phyloP scores from a whole-genome alignment of 331 rosid species.

The Ulmus americana region DNA sequence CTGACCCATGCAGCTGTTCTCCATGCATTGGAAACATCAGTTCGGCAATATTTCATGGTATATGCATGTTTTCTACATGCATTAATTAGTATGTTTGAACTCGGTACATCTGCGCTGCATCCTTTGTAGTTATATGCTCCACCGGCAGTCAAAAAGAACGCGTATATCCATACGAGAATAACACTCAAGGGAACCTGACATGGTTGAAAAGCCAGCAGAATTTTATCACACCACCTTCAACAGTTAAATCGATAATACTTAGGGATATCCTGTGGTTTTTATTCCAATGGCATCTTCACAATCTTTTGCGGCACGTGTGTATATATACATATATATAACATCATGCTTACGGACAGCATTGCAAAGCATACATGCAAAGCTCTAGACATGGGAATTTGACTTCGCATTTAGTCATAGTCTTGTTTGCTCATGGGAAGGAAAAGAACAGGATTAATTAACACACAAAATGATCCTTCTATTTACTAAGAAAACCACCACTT shows the following conservation, averaged over 20 bases:
- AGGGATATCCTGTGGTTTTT: too few species aligned
- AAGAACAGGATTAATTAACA: neutral
- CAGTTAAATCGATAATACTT: too few species aligned
- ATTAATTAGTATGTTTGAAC: conserved; percentile 73
- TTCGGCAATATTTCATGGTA: conserved; percentile 78
- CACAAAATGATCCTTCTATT: neutral
- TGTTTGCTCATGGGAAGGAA: neutral
- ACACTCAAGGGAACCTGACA: conserved; percentile 82
- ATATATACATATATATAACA: neutral
- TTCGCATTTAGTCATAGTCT: conserved; percentile 4
- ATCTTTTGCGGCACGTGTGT: neutral
- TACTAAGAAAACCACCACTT: neutral
- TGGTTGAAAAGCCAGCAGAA: conserved; percentile 22
- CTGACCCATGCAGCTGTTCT: conserved; percentile 72
- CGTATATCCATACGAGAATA: conserved; percentile 64
- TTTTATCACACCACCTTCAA: neutral
- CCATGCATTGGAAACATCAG: conserved; percentile 78
- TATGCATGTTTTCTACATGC: conserved; percentile 79
- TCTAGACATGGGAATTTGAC: neutral
- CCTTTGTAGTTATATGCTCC: conserved; percentile 83
- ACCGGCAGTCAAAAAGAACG: conserved; percentile 81
- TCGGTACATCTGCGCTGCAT: conserved; percentile 69
- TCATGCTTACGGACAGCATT: neutral
- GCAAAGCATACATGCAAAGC: neutral
- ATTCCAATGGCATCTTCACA: too few species aligned